A percentile compares a stretch with the other conserved stretches of the same genome.
These are phyloP conservation scores for Tricholoma furcatifolium DNA, from an alignment of 768 basidiomycete genomes.

Conservation along the genomic window DNA sequence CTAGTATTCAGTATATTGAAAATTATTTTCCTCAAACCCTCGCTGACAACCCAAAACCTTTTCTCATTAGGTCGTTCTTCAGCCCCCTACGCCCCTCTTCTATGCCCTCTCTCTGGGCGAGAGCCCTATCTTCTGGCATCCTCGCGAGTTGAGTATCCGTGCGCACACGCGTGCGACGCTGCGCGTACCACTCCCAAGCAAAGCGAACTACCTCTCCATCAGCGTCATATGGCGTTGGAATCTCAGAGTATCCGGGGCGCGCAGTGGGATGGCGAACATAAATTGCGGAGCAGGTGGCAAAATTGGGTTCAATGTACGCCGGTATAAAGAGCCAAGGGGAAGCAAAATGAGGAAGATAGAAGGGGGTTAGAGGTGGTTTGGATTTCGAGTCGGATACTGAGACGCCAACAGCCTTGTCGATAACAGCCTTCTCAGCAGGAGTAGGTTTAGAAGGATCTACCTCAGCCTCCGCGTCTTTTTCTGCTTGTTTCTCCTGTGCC, in stretches of 20 bases:
- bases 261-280: slow-evolving; percentile 97
- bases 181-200: slow-evolving; percentile 95
- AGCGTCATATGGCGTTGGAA: slow-evolving; percentile 94
- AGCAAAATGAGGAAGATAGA: slow-evolving; percentile 84
- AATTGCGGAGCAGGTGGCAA: slow-evolving; percentile 84
- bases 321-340: slow-evolving; percentile 94
- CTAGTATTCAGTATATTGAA: no score
- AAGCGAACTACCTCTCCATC: slow-evolving; percentile 91
- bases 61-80: slow-evolving; percentile 17
- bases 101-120: slow-evolving; percentile 32
- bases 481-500: not conserved
- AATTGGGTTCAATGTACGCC: slow-evolving; percentile 82
- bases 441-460: not conserved
- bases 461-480: not conserved
- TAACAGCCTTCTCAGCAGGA: slow-evolving; percentile 1
- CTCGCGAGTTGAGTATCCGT: slow-evolving; percentile 60
- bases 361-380: slow-evolving; percentile 53
- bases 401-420: not conserved
- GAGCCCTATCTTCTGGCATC: slow-evolving; percentile 65
- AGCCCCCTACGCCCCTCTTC: slow-evolving; percentile 22
- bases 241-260: slow-evolving; percentile 92
- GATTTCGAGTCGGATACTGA: not conserved
- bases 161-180: slow-evolving; percentile 64
- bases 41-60: no score
- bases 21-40: no score